Base-by-base conservation (phyloP, 257 asterid species). In the Solanum verrucosum region DNA sequence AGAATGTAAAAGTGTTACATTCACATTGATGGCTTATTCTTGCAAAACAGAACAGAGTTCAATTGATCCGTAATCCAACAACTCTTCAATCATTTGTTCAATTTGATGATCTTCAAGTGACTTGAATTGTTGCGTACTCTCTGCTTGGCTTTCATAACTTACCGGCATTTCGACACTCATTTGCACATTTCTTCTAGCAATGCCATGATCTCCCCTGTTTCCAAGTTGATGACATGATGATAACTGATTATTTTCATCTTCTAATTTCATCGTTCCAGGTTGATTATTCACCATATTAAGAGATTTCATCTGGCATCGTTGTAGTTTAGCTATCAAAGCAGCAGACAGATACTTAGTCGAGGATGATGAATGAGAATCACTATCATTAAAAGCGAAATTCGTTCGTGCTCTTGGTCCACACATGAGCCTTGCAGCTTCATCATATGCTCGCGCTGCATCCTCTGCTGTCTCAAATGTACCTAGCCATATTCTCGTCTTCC, bases 401-500 rank as follows among this genome's bases (percentile, higher is more conserved):
- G 96, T 92, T 21, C 94, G 89, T 38, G 98, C 95, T 83, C 93
- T 90, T 0, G 95, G 93, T 3, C 96, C 98, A 33, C 97, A 92
- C 96, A 96, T 92, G 29, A 94, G 90, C 84, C 95, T 87, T 7
- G 98, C 98, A 10, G 98, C 98, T 90, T 93, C 98, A 37, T 95
- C 98, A 20, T 95, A 95, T 1, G 96, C 98, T 87, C 95, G 87
- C 3, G 98, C 98, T 2, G 98, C 98, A 68, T 91, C 96, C 85
- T 95, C 98, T 37, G 98, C 98, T 16, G 96, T 95, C 91, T 94
- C 96, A 63, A 93, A 95, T 40, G 98, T 95, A 8, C 98, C 98
- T 49, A 95, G 77, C 98, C 98, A 95, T 83, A 95, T 93, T 87
- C 98, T 91, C 1, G 95, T 94, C 89, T 95, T 95, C 90, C 98